phyloP scores from a whole-genome alignment of 1,139 yeast genomes.

The Dujonia santamariae region DNA sequence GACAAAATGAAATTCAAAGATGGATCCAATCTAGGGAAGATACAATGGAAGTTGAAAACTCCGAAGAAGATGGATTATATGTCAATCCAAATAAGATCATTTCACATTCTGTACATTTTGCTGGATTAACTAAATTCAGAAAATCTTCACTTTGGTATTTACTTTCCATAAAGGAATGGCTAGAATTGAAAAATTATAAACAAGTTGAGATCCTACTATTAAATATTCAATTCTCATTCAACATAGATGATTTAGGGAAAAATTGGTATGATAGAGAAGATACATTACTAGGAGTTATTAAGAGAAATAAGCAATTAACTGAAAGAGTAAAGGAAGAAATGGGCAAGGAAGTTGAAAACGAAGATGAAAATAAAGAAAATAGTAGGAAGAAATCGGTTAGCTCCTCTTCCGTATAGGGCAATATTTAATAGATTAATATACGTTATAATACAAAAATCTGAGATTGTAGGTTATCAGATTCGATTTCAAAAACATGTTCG shows the following conservation, averaged over 20 bases:
- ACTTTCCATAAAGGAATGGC: conserved; percentile 75
- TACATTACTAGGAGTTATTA: conserved; percentile 23
- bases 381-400: too few relatives aligned
- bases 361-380: too few relatives aligned
- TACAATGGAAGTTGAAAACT: conserved; percentile 12
- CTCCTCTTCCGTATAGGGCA: too few relatives aligned
- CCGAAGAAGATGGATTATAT: conserved; percentile 29
- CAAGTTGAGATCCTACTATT: conserved; percentile 24
- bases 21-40: conserved; percentile 3
- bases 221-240: conserved; percentile 24
- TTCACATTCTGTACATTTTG: conserved; percentile 13
- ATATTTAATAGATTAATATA: too few relatives aligned
- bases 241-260: conserved; percentile 17
- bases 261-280: conserved; percentile 38
- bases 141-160: conserved; percentile 80
- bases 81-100: conserved; percentile 37
- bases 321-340: too few relatives aligned
- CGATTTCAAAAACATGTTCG: too few relatives aligned
- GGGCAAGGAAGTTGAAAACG: too few relatives aligned
- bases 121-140: conserved; percentile 60
- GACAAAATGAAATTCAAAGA: conserved; percentile 1
- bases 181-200: conserved; percentile 22
- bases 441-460: too few relatives aligned
- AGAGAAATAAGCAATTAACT: too few relatives aligned
- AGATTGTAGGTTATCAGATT: too few relatives aligned